Evolutionary conservation across 352 stramenopile species (phyloP).

Genomic region (Pythium phragmitis): DNA sequence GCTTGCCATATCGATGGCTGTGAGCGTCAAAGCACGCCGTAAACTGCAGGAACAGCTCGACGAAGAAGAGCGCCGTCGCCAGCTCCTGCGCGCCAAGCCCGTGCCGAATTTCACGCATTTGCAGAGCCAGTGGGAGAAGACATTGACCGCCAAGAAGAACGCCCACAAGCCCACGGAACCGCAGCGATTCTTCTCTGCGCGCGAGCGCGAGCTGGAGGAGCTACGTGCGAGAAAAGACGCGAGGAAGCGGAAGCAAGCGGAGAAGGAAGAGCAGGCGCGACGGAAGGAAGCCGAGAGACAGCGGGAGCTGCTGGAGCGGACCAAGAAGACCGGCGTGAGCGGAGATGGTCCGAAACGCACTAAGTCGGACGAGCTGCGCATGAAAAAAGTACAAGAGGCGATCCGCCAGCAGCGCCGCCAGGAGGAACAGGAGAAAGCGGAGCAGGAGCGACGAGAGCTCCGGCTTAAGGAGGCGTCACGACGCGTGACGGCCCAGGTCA

Average conservation of each 20-base stretch:
- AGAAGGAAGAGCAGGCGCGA: constrained; percentile 39
- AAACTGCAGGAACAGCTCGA: constrained; percentile 43
- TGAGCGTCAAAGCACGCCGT: constrained; percentile 55
- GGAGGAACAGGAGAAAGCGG: constrained; percentile 31
- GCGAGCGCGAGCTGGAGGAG: constrained; percentile 36
- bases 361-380: constrained; percentile 54
- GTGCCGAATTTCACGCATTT: constrained; percentile 66
- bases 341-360: constrained; percentile 31
- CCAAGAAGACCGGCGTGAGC: constrained; percentile 13
- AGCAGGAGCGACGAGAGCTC: constrained; percentile 31
- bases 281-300: constrained; percentile 32
- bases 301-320: constrained; percentile 35
- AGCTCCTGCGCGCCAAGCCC: constrained; percentile 36
- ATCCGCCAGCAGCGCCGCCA: constrained; percentile 39
- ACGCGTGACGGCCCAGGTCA: constrained; percentile 57
- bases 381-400: constrained; percentile 44
- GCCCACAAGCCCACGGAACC: constrained; percentile 28
- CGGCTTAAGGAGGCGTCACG: constrained; percentile 47
- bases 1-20: constrained; percentile 8
- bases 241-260: constrained; percentile 37
- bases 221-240: constrained; percentile 50
- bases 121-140: constrained; percentile 54
- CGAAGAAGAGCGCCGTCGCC: constrained; percentile 30
- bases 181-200: constrained; percentile 51
- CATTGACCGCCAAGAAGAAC: constrained; percentile 35